Evolutionary conservation across 148 eudicot species (phyloP).

Genomic region (Rhododendron griersonianum): DNA sequence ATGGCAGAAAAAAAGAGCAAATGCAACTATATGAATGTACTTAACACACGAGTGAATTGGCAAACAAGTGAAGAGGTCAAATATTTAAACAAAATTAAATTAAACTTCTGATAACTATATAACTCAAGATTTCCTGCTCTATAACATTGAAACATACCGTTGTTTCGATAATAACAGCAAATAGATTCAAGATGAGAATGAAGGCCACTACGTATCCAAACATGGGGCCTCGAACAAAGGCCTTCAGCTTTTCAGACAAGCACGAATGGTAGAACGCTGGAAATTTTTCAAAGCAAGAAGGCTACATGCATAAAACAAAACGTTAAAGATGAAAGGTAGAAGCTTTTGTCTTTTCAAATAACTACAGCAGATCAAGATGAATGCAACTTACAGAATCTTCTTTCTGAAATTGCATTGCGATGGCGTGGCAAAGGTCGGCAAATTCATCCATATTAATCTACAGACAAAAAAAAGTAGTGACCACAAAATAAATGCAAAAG

Average conservation of each 20-base stretch:
- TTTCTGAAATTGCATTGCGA: slow-evolving; percentile 79
- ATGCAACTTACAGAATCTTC: slow-evolving; percentile 62
- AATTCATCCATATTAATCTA: slow-evolving; percentile 88
- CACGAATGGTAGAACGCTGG: slow-evolving; percentile 58
- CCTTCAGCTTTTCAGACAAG: slow-evolving; percentile 52
- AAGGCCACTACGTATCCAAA: slow-evolving; percentile 63
- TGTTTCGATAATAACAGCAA: slow-evolving; percentile 85
- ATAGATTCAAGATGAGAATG: slow-evolving; percentile 66
- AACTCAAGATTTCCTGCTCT: neutral
- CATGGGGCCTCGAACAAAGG: slow-evolving; percentile 54
- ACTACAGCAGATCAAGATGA: neutral
- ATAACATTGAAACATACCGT: slow-evolving; percentile 44
- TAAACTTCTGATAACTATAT: neutral
- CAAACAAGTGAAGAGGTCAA: slow-evolving; percentile 3
- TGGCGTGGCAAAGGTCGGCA: slow-evolving; percentile 90
- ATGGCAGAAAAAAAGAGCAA: slow-evolving; percentile 4
- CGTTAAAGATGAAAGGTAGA: slow-evolving; percentile 12
- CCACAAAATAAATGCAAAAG: slow-evolving; percentile 3
- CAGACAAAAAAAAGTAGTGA: slow-evolving; percentile 1
- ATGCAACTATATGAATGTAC: neutral
- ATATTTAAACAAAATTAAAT: neutral
- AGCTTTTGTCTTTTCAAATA: neutral
- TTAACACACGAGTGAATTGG: neutral
- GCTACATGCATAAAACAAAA: slow-evolving; percentile 39
- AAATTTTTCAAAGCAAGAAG: slow-evolving; percentile 50